Evolutionary conservation across 441 rosid species (phyloP), one percentile per base, ranked within the genome.

Genomic region (Pelargonium cotyledonis): DNA sequence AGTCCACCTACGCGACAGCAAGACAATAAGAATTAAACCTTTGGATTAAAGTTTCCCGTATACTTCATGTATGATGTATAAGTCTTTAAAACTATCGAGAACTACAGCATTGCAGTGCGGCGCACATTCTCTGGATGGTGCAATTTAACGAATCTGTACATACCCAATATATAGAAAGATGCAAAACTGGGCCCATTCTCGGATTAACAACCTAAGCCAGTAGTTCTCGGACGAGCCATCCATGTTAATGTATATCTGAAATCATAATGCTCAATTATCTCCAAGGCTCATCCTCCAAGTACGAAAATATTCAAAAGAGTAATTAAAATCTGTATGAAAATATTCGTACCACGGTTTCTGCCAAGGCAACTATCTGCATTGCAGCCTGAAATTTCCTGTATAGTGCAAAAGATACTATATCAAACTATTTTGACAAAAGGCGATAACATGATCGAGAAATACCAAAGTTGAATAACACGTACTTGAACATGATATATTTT

Each of bases 401-500:
- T 43, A 41, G 38, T 62, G 70, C 12, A 67, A 65, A 19, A 70
- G 61, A 66, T 11, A 69, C 29, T 21, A 15, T 15, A 15, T 53
- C 60, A 53, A 53, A 53, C 21, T 40, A 40, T 40, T 40, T 40
- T 40, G 1, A 40, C 43, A 40, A 40, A 53, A 15, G n/a, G 8
- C 21, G n/a, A 70, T 53, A 63, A 47, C 12, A 43, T 1, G 16
- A 38, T 15, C 53, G 8, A 18, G 8, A 18, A 55, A 15, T 31
- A 21, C 49, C 35, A 46, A 40, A 6, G 65, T 61, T 63, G 21
- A 62, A 31, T 10, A 68, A 49, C 38, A 73, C 91, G 0, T 85
- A 93, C 98, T 88, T 93, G 81, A 90, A 86, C 98, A 93, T 90
- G 57, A 76, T 80, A 63, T 90, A 90, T 75, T 93, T 93, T 31